phyloP scores from a whole-genome alignment of 305 asterid genomes.

The Rubia tinctorum region DNA sequence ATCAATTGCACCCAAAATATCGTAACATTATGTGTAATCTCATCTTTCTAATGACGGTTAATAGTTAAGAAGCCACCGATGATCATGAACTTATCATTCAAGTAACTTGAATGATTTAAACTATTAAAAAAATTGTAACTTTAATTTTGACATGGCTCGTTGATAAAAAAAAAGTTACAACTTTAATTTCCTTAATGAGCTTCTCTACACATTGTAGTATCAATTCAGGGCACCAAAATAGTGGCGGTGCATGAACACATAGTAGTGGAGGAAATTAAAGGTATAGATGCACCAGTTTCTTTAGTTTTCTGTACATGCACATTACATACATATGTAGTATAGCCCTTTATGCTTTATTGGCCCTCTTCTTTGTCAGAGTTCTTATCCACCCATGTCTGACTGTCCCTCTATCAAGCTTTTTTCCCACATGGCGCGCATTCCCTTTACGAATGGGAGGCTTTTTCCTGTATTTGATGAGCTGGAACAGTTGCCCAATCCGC shows the following conservation, averaged over 20 bases:
- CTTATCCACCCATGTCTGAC: conserved; percentile 69
- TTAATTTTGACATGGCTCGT: too few species aligned
- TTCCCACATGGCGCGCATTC: conserved; percentile 47
- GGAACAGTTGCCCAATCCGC: conserved; percentile 75
- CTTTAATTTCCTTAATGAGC: too few species aligned
- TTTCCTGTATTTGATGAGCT: conserved; percentile 41
- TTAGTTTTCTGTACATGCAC: neutral
- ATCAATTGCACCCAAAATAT: too few species aligned
- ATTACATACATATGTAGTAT: neutral
- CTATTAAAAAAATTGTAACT: too few species aligned
- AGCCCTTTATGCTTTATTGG: conserved; percentile 38
- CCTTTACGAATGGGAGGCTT: conserved; percentile 52
- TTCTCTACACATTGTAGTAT: too few species aligned
- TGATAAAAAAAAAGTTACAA: too few species aligned
- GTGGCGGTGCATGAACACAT: neutral
- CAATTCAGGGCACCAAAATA: too few species aligned
- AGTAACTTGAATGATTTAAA: too few species aligned
- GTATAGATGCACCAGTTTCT: neutral
- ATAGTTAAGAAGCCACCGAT: too few species aligned
- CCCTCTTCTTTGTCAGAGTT: conserved; percentile 52
- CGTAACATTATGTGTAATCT: too few species aligned
- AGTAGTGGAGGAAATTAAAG: neutral
- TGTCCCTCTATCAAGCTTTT: conserved; percentile 57
- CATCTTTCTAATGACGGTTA: too few species aligned
- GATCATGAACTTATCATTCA: too few species aligned